Conservation (phyloP, 2,329 filamentous ascomycete species). For the Verticillium albo-atrum region DNA sequence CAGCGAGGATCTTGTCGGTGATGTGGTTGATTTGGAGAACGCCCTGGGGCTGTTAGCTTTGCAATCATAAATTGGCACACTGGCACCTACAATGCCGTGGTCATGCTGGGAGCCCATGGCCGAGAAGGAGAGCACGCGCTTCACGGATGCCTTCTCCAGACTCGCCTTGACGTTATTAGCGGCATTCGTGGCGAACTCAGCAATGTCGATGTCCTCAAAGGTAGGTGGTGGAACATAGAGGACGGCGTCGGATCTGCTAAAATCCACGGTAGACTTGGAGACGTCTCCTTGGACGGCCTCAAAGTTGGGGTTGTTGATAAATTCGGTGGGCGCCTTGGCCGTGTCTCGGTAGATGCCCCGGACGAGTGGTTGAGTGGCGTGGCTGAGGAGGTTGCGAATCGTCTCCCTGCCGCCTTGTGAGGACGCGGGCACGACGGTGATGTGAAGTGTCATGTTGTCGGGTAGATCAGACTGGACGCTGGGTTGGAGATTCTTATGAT, state of each 20-base stretch:
- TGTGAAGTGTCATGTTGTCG: conserved; percentile 20
- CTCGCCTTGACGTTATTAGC: conserved; percentile 18
- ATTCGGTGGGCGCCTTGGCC: conserved; percentile 22
- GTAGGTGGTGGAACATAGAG: conserved; percentile 28
- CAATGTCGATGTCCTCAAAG: conserved; percentile 15
- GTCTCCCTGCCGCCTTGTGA: conserved; percentile 24
- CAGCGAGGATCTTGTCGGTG: conserved; percentile 15
- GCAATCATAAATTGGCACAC: too few relatives aligned
- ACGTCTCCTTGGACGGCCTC: conserved; percentile 24
- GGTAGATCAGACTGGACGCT: too few relatives aligned
- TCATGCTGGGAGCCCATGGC: conserved; percentile 23
- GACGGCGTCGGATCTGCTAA: conserved; percentile 22
- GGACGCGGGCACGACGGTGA: conserved; percentile 27
- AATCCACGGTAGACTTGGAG: conserved; percentile 18
- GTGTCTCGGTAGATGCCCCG: conserved; percentile 24
- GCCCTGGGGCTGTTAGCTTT: conserved; percentile 13
- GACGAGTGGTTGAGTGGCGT: conserved; percentile 14
- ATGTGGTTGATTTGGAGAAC: conserved; percentile 18
- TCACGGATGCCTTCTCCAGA: conserved; percentile 12
- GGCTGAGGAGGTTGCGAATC: conserved; percentile 19
- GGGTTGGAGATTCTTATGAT: too few relatives aligned
- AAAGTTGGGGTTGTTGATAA: conserved; percentile 20
- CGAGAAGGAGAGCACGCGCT: conserved; percentile 21
- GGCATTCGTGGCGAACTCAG: conserved; percentile 16
- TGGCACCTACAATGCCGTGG: conserved; percentile 3